These are phyloP conservation scores for Gossypium davidsonii DNA, from an alignment of 441 rosid species.

Conservation along the genomic window DNA sequence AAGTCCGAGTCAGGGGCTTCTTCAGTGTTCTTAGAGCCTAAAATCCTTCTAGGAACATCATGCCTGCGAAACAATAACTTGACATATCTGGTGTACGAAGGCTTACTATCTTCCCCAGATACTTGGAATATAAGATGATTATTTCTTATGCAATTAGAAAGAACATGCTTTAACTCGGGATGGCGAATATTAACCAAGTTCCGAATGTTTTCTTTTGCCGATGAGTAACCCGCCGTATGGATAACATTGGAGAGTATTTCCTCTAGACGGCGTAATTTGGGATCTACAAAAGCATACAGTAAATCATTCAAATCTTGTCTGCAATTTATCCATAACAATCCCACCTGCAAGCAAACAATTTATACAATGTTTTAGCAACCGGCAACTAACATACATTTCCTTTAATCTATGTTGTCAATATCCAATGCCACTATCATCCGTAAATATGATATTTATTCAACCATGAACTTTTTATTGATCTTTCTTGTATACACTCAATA, in stretches of 20 bases:
- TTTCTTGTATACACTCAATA: no score
- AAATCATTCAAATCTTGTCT: slow-evolving; percentile 9
- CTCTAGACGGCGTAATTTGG: slow-evolving; percentile 36
- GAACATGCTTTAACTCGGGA: slow-evolving; percentile 38
- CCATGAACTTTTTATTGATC: no score
- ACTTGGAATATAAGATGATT: slow-evolving; percentile 29
- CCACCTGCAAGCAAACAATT: slow-evolving; percentile 13
- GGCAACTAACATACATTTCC: background rate
- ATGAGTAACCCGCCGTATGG: slow-evolving; percentile 22
- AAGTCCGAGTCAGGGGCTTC: slow-evolving; percentile 10
- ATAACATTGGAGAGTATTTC: slow-evolving; percentile 21
- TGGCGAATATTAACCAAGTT: slow-evolving; percentile 34
- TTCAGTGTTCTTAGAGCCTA: slow-evolving; percentile 32
- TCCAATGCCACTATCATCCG: background rate
- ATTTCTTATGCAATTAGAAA: slow-evolving; percentile 53
- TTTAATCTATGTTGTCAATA: background rate
- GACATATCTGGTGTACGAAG: slow-evolving; percentile 27
- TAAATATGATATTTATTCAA: no score
- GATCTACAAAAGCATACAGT: slow-evolving; percentile 18
- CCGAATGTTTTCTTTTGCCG: slow-evolving; percentile 31
- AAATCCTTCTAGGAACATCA: slow-evolving; percentile 36
- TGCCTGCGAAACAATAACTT: slow-evolving; percentile 24
- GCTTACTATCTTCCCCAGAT: slow-evolving; percentile 31
- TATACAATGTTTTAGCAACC: background rate
- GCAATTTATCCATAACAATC: slow-evolving; percentile 10